Evolutionary conservation across 2,329 filamentous ascomycete genomes (phyloP).

Genomic region (Aschersonia sp.): DNA sequence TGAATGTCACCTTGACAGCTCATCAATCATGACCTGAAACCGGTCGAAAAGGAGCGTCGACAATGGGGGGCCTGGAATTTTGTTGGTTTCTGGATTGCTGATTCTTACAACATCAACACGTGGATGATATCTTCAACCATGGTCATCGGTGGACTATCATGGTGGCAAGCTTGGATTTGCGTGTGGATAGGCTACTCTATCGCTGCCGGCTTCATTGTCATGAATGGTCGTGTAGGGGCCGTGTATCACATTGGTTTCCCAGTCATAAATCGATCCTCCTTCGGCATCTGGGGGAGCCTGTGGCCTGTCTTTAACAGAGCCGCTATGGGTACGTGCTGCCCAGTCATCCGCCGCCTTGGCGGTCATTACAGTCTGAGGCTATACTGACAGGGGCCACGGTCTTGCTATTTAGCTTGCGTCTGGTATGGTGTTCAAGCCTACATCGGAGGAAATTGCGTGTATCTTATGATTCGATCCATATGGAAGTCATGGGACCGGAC

Average conservation of each 20-base stretch:
- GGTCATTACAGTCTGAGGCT: no score
- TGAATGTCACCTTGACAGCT: slow-evolving; percentile 30
- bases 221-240: slow-evolving; percentile 73
- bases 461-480: slow-evolving; percentile 77
- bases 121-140: slow-evolving; percentile 88
- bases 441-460: slow-evolving; percentile 75
- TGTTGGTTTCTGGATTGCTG: slow-evolving; percentile 75
- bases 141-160: slow-evolving; percentile 64
- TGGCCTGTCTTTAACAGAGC: slow-evolving; percentile 85
- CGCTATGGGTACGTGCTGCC: slow-evolving; percentile 44
- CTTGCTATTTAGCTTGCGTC: slow-evolving; percentile 43
- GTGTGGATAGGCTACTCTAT: slow-evolving; percentile 79
- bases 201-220: slow-evolving; percentile 58
- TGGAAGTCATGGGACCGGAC: slow-evolving; percentile 53
- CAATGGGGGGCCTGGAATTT: slow-evolving; percentile 85
- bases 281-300: slow-evolving; percentile 77
- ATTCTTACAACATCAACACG: slow-evolving; percentile 80
- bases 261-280: slow-evolving; percentile 62
- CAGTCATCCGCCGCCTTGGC: no score
- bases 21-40: slow-evolving; percentile 69
- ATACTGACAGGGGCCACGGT: background rate
- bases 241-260: slow-evolving; percentile 85
- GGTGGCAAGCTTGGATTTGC: slow-evolving; percentile 87
- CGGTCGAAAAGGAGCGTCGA: slow-evolving; percentile 64
- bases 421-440: slow-evolving; percentile 82